Evolutionary conservation across 148 eudicot species (phyloP), one percentile per base, ranked within the genome.

Genomic region (Polygonum aviculare): DNA sequence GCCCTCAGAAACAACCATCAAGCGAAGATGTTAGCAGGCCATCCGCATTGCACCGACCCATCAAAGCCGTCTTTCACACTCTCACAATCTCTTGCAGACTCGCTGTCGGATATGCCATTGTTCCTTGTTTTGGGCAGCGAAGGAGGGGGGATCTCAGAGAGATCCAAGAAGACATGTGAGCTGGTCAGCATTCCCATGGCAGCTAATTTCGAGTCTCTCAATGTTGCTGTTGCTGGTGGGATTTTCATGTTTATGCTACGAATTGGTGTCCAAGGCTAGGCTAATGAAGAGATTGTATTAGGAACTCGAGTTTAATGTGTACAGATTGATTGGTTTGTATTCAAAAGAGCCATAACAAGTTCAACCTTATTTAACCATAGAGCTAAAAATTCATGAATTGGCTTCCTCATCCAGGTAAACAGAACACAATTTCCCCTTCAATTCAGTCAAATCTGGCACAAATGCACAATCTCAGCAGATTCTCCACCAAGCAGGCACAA

Each of bases 171-270:
- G 48, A 79, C 75, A 21, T 87, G 88, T 73, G 88, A 90, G 79
- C 88, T 94, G 52, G 82, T 94, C 65, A 88, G 88, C 84, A 94
- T 94, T 75, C 96, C 87, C 45, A 94, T 92, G 98, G 81, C 85
- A 0, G 86, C 87, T 19, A 79, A 89, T 49, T 92, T 89, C 7
- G 97, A 92, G 83, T 92, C 97, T 60, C 90, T 92, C n/a, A 92
- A 94, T 80, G 94, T 90, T 31, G 90, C 96, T 2, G 97, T 94
- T 35, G 97, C 97, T 2, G 97, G 97, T 76, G 98, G 98, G 19
- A 94, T 94, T 67, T 90, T 94, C 69, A 79, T 94, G 96, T 94
- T 82, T 73, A 84, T 89, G 92, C 81, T 92, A 48, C 91, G 36
- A 21, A 36, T 3, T 67, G 44, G 38, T 35, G 15, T 15, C 36